These are phyloP conservation scores for Suillus clintonianus DNA, from an alignment of 768 basidiomycete genomes.

Conservation along the genomic window DNA sequence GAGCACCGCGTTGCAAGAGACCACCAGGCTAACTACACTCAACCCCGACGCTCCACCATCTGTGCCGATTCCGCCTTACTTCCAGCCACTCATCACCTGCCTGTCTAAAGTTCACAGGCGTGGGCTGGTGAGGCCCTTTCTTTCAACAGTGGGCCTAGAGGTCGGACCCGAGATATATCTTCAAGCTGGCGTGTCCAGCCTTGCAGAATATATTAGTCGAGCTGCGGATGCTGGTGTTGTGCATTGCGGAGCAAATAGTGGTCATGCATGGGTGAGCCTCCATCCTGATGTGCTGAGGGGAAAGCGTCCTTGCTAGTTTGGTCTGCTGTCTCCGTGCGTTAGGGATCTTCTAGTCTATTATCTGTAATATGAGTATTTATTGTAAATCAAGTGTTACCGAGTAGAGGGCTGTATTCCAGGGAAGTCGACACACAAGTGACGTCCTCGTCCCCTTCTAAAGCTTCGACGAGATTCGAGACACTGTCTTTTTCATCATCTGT, in stretches of 20 bases:
- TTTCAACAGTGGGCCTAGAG: constrained; percentile 37
- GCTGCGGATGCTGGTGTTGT: constrained; percentile 43
- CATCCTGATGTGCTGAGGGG: constrained; percentile 2
- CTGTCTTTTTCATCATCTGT: constrained; percentile 40
- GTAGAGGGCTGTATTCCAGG: constrained; percentile 33
- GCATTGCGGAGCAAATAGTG: constrained; percentile 40
- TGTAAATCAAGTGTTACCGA: constrained; percentile 16
- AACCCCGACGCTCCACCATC: not conserved
- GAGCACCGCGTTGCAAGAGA: too few relatives aligned
- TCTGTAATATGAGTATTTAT: constrained; percentile 7
- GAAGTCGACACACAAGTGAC: constrained; percentile 62
- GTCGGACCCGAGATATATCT: constrained; percentile 38
- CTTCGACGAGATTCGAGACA: constrained; percentile 48
- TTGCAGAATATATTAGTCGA: constrained; percentile 41
- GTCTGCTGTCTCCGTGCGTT: not conserved
- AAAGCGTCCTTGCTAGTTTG: not conserved
- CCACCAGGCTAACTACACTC: not conserved
- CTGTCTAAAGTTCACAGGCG: constrained; percentile 34
- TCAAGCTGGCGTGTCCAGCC: constrained; percentile 41
- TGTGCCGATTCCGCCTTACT: constrained; percentile 3
- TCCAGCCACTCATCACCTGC: constrained; percentile 34
- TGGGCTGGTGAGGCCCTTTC: constrained; percentile 33
- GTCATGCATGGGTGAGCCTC: constrained; percentile 33
- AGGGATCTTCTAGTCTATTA: not conserved
- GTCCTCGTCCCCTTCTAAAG: constrained; percentile 59